Conservation (phyloP, 345 rosid species). For the Xanthoceras sorbifolium region DNA sequence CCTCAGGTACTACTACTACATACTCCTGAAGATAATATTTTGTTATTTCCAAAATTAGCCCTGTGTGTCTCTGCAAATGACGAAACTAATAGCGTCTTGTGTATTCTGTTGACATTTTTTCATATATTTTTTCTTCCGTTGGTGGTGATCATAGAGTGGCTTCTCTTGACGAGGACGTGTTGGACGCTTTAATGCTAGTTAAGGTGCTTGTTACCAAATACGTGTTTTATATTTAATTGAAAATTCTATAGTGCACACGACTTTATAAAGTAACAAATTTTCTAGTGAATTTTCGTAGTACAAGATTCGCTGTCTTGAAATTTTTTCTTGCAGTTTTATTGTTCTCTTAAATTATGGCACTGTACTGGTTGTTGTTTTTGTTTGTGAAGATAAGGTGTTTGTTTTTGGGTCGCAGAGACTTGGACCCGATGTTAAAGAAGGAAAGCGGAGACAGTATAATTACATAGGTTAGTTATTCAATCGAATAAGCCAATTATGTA, state of each 20-base stretch:
- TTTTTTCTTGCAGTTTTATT: not conserved
- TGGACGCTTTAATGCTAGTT: slow-evolving; percentile 75
- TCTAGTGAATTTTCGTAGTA: not conserved
- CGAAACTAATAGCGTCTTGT: not conserved
- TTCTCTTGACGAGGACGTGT: slow-evolving; percentile 65
- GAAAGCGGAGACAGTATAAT: slow-evolving; percentile 82
- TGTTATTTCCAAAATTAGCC: not conserved
- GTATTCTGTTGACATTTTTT: not conserved
- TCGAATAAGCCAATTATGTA: not conserved
- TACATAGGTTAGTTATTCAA: slow-evolving; percentile 53
- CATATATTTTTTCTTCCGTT: not conserved
- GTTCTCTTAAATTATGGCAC: not conserved
- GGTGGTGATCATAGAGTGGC: slow-evolving; percentile 48
- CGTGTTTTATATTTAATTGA: not conserved
- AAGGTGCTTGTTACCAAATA: slow-evolving; percentile 47
- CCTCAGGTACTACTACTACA: slow-evolving; percentile 45
- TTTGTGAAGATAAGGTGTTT: slow-evolving; percentile 55
- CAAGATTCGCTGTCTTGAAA: not conserved
- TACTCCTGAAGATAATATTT: not conserved
- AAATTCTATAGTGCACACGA: no score
- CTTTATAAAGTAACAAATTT: no score
- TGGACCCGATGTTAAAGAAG: slow-evolving; percentile 77
- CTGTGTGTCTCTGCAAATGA: not conserved
- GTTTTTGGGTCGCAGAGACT: slow-evolving; percentile 64
- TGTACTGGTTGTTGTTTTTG: not conserved